Evolutionary conservation across 208 protist species (phyloP), one percentile per base, ranked within the genome.

Genomic region (Angomonas desouzai): DNA sequence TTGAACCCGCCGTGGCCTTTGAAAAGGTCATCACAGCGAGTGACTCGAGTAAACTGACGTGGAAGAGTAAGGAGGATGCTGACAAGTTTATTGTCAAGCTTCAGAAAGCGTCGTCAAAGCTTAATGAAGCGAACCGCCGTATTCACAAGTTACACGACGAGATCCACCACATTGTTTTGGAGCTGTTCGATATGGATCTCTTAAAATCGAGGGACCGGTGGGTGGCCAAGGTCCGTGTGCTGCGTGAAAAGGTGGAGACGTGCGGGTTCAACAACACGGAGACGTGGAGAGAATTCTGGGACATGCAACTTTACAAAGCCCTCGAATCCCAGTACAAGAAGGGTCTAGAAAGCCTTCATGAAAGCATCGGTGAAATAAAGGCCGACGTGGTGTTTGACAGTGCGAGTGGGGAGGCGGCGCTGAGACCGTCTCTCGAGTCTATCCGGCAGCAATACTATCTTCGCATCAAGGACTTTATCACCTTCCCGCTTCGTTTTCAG

Each of bases 281-380:
- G 10, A 53, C 79, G 67, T 99, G 98, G 98, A 91, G 87, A 60
- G 59, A 78, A 25, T 98, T 98, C 79, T 99, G 97, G 97, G 97
- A 99, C 77, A 86, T 97, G 83, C 97, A 99, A 72, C 59, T 99
- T 0, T 99, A 98, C 91, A 99, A 99, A 74, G 96, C 89, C 22
- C 85, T 99, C 69, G 96, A 98, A 68, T 66, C 85, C 59, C 94
- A 98, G 80, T 99, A 98, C 77, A 89, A 93, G 59, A 45, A 86
- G 4, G 96, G 96, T 0, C 70, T 98, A 20, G 92, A 98, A 74
- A 86, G 76, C 27, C 85, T 98, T 13, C 91, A 98, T 77, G 93
- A 97, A 56, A 73, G 74, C 7, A 79, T 98, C 23, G 75, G 85
- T 23, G 92, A 97, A 60, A 95, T 98, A 30, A 89, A 90, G 58